Evolutionary conservation across 257 asterid genomes (phyloP).

Genomic region (Ocimum tenuiflorum): DNA sequence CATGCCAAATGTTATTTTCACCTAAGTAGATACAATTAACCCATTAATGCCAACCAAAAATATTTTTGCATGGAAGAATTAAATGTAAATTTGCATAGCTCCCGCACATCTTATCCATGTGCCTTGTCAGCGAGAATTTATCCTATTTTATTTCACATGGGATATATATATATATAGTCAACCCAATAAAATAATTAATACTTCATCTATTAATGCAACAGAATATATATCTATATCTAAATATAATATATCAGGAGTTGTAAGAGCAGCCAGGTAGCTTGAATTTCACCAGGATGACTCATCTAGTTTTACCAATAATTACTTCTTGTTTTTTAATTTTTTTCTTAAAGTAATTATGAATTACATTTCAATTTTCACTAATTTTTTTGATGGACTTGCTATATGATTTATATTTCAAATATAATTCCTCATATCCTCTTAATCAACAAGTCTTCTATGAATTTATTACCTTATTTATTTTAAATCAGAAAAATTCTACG

Average conservation of each 20-base stretch:
- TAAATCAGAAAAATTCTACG: too few relatives aligned
- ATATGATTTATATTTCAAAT: too few relatives aligned
- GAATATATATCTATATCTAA: background rate
- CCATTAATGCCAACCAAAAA: background rate
- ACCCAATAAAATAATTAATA: background rate
- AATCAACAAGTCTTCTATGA: too few relatives aligned
- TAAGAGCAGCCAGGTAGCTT: background rate
- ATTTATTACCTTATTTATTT: too few relatives aligned
- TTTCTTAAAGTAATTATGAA: background rate
- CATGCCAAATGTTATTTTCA: too few relatives aligned
- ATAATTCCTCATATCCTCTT: too few relatives aligned
- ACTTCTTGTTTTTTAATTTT: background rate
- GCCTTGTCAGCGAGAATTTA: conserved; percentile 19
- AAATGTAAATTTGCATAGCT: background rate
- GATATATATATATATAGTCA: conserved; percentile 7
- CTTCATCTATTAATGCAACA: background rate
- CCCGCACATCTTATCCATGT: conserved; percentile 26
- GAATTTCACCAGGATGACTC: background rate
- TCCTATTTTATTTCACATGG: conserved; percentile 22
- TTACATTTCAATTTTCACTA: too few relatives aligned
- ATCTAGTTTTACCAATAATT: background rate
- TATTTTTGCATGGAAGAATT: background rate
- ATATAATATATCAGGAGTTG: background rate
- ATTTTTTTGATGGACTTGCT: too few relatives aligned
- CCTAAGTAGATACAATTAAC: too few relatives aligned